Base-by-base conservation (phyloP, 352 stramenopile genomes). In the Phytophthora pini region DNA sequence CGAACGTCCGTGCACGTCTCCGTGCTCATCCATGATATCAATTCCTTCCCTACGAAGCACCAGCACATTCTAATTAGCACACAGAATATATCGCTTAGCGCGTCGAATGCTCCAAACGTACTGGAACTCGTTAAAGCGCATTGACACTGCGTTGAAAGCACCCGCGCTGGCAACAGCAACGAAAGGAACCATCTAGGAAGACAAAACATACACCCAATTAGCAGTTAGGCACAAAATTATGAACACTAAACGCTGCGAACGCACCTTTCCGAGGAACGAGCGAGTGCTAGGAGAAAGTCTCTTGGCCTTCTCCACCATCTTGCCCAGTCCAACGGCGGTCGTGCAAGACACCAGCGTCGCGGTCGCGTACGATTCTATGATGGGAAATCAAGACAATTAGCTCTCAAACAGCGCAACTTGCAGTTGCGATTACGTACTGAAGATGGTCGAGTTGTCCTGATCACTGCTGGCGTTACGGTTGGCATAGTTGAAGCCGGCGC, bases 401-500 rank as follows among this genome's bases (percentile, higher is more conserved):
- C 36, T 20, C 34, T 24, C 53, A n/a, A 17, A 22, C 17, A 39
- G 10, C 36, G 49, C 22, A 5, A 52, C 46, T 24, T 31, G 15
- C 11, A 49, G 22, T 2, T 10, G 29, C 7, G 36, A 50, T 31
- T 32, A 74, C 80, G 61, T 74, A 93, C 87, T 94, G 41, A 92
- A 51, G 65, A 94, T 92, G 22, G 81, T 86, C 32, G 69, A 72
- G 52, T 69, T 92, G 60, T 92, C 82, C 53, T 94, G 84, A 38
- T 91, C 84, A 55, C 83, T 89, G 54, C 82, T 94, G 27, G 86
- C 87, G 50, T 93, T 94, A 58, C 89, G 84, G 69, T 96, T 96
- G 29, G 89, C 84, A 68, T 94, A 96, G 80, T 96, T 96, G 67
- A 94, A 95, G 49, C 85, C 87, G 1, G 87, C 86, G 70, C 92